Evolutionary conservation across 2,329 filamentous ascomycete species (phyloP).

Genomic region (Botryotinia convoluta): DNA sequence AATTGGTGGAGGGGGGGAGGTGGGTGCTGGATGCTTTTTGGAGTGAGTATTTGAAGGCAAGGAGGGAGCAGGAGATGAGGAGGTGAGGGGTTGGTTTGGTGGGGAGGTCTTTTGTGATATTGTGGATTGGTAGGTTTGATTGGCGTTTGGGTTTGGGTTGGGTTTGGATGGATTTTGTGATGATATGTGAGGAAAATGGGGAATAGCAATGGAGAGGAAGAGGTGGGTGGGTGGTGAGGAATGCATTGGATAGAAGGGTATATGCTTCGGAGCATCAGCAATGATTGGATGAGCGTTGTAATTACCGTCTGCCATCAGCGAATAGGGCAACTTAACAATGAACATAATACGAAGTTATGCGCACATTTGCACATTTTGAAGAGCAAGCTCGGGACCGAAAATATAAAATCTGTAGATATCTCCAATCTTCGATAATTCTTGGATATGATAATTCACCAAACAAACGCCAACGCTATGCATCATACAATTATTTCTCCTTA

Average conservation of each 20-base stretch:
- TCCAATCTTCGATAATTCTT: not conserved
- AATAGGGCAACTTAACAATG: not conserved
- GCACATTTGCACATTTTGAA: not conserved
- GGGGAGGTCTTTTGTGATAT: slow-evolving; percentile 4
- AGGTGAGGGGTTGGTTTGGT: slow-evolving; percentile 12
- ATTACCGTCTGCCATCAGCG: not conserved
- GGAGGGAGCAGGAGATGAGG: slow-evolving; percentile 36
- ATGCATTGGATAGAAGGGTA: not conserved
- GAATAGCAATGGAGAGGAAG: slow-evolving; percentile 18
- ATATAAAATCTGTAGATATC: not conserved
- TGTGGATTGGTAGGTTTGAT: not conserved
- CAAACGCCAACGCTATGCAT: slow-evolving; percentile 29
- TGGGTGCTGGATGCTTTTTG: slow-evolving; percentile 55
- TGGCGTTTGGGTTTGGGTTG: not conserved
- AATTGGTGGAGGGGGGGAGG: slow-evolving; percentile 51
- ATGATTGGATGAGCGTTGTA: not conserved
- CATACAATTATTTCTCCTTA: slow-evolving; percentile 4
- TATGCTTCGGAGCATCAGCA: not conserved
- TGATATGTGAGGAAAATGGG: not conserved
- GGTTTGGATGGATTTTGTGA: too few relatives aligned
- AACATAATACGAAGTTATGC: not conserved
- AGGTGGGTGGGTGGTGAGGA: not conserved
- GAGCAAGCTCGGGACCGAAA: not conserved
- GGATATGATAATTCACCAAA: slow-evolving; percentile 7
- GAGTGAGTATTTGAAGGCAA: slow-evolving; percentile 56